Base-by-base conservation (phyloP, 2,329 filamentous ascomycete species). In the Fusarium redolens region DNA sequence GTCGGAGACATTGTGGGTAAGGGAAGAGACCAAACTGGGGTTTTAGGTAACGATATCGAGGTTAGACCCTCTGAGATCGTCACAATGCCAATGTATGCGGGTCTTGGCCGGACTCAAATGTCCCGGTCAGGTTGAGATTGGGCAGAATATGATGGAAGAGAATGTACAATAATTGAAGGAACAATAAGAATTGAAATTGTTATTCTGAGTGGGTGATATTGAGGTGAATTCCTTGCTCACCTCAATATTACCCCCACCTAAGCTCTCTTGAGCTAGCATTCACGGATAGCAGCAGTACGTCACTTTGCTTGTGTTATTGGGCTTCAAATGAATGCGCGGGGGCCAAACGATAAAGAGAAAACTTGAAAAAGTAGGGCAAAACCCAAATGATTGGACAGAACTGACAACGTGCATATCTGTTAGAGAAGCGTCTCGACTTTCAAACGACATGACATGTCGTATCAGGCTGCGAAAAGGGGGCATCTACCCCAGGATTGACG, bases 401-500 rank as follows among this genome's bases (percentile, higher is more conserved):
- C 37, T 65, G 37, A 43, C 25, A 55, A 50, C 33, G 48, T 44
- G 47, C 41, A 37, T 41, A 60, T 43, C 37, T 68, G 66, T 67
- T 35, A 54, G 62, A 72, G 71, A 68, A 65, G 68, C 71, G 71
- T 74, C 62, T 74, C 68, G 64, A 65, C 69, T 65, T 48, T 40
- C 69, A 65, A 65, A 69, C 69, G 59, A 56, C 62, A 60, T 73
- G 71, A 71, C 70, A 71, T 68, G 71, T 73, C 62, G 67, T 61
- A 73, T 73, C 71, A 73, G 71, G 48, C 44, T 54, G 41, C 37
- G 44, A 44, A 62, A 62, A 47, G 64, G 60, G 69, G 44, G 54
- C 58, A 60, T 37, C 51, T 75, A 71, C 72, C 74, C 74, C 70
- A 76, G 74, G 74, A 74, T 75, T 77, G 58, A 57, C 68, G 61